Base-by-base conservation (phyloP, 176 grass and related monocot species). In the Lolium rigidum region DNA sequence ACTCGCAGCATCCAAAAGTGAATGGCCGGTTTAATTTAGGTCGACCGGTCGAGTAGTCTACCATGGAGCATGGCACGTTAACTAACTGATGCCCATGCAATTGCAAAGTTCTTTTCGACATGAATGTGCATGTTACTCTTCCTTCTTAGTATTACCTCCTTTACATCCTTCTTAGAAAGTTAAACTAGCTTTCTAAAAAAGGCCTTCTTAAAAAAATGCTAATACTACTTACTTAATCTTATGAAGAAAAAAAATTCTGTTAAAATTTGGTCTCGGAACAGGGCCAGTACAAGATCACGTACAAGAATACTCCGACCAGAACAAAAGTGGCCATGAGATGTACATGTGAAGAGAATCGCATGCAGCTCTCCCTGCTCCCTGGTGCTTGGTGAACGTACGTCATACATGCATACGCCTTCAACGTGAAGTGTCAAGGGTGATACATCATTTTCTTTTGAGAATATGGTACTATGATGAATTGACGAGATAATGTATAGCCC, bases 391-490 rank as follows among this genome's bases (percentile, higher is more conserved):
- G 26, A 28, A 28, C 26, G 26, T 28, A 28, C 26, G 26, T 28
- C 26, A 28, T 28, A 28, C 26, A 28, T 28, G 26, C 26, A 28
- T 28, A 65, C 7, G 72, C 12, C 74, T 84, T 88, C 21, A 41
- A 12, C 22, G 13, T 37, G 10, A 76, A 89, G 76, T 84, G 75
- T 64, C 75, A 79, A 76, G 9, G 65, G 21, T 84, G 44, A n/a
- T 65, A 10, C 7, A 57, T 89, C 82, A 3, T 84, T 84, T 89
- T 89, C 82, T 9, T 16, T 4, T 11, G 17, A 74, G 87, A 79
- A 89, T 74, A 80, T 20, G 74, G 65, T 88, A 79, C 81, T 71
- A 17, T 46, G 39, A 46, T 9, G 84, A 59, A 11, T 4, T 58
- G 58, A 65, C 71, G 21, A 28, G 26, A 28, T 52, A 73, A 20